A percentile compares a stretch with the other conserved stretches of the same genome.
phyloP scores from a whole-genome alignment of 371 early-diverging fungal species.

The Mucor plumbeus region DNA sequence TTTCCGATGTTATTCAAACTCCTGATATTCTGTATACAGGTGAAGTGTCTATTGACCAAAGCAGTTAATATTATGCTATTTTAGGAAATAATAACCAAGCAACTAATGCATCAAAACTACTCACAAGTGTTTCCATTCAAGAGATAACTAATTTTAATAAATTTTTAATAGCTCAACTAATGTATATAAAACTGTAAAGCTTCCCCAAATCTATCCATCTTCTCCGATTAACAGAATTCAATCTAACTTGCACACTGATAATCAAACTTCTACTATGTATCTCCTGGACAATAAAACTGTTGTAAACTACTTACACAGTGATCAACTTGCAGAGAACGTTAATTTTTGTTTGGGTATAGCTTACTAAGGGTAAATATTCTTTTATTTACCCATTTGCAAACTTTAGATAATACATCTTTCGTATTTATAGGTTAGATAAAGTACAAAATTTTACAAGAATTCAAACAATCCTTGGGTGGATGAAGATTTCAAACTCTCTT shows the following conservation, averaged over 20 bases:
- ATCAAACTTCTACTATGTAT: conserved; percentile 30
- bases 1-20: too few species aligned
- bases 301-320: conserved; percentile 27
- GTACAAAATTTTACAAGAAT: conserved; percentile 13
- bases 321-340: conserved; percentile 17
- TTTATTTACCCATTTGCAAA: too few species aligned
- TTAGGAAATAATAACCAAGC: neutral
- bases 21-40: neutral
- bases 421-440: conserved; percentile 9
- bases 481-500: conserved; percentile 29
- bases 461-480: conserved; percentile 24
- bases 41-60: conserved; percentile 11
- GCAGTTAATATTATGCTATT: conserved; percentile 20
- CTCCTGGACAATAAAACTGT: conserved; percentile 13
- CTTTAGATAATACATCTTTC: neutral
- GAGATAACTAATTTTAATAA: conserved; percentile 13
- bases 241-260: conserved; percentile 17
- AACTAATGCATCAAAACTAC: conserved; percentile 14
- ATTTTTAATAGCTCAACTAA: conserved; percentile 29
- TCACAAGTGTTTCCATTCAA: conserved; percentile 2
- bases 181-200: neutral
- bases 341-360: conserved; percentile 23
- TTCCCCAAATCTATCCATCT: conserved; percentile 10
- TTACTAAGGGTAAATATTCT: conserved; percentile 17
- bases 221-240: conserved; percentile 22